Percentiles rank a stretch among this genome's conserved stretches.
Evolutionary conservation across 305 asterid species (phyloP).

Genomic region (Solanum hybrid): DNA sequence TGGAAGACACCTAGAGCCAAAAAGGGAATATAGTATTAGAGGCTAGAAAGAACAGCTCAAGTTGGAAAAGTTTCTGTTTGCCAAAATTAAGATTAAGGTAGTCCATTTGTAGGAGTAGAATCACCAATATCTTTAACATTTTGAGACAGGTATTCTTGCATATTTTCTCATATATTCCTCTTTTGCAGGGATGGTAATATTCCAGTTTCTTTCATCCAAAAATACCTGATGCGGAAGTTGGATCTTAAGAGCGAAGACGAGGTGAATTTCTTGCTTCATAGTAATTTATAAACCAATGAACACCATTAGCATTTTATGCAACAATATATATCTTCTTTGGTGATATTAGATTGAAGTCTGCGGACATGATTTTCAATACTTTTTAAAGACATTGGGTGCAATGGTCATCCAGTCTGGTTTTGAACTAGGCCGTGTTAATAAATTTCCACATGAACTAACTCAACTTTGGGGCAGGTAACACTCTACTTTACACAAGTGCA

Average conservation of each 20-base stretch:
- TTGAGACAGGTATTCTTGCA: neutral
- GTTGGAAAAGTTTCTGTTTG: neutral
- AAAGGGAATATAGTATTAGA: neutral
- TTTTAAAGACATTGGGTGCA: neutral
- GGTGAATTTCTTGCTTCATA: slow-evolving; percentile 29
- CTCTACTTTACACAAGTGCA: neutral
- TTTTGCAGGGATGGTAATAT: slow-evolving; percentile 69
- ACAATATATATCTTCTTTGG: neutral
- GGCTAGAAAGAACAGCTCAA: neutral
- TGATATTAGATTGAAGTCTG: neutral
- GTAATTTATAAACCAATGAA: neutral
- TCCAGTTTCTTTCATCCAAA: slow-evolving; percentile 66
- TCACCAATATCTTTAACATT: neutral
- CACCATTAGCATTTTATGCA: neutral
- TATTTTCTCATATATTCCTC: slow-evolving; percentile 2
- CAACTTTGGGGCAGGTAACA: neutral
- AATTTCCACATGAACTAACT: neutral
- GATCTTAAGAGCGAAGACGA: slow-evolving; percentile 71
- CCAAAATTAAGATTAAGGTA: neutral
- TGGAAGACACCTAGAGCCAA: neutral
- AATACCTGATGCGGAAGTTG: slow-evolving; percentile 72
- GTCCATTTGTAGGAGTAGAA: neutral
- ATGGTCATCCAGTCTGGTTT: neutral
- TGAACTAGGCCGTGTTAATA: neutral
- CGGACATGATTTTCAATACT: neutral